Percentiles rank a stretch among this genome's conserved stretches.
These are phyloP conservation scores for Mastigamoeba balamuthi DNA, from an alignment of 78 protist species.

Conservation along the genomic window DNA sequence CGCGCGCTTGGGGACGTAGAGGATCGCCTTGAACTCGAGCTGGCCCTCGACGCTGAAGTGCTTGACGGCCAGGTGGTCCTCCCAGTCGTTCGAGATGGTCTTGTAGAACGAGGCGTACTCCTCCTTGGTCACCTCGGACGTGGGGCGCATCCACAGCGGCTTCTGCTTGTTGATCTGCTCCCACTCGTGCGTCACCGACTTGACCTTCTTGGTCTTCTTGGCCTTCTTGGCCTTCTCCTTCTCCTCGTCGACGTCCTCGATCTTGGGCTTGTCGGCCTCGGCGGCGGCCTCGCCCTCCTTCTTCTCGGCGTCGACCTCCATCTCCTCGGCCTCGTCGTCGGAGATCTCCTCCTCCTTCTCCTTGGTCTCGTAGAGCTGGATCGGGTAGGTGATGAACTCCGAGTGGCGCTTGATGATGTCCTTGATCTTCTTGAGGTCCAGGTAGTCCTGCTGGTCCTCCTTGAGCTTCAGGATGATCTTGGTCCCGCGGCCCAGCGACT, in stretches of 20 bases:
- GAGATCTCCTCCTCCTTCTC: slow-evolving; percentile 78
- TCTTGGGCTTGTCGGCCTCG: slow-evolving; percentile 48
- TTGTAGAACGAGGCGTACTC: slow-evolving; percentile 99
- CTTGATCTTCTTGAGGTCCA: slow-evolving; percentile 89
- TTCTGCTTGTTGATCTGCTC: slow-evolving; percentile 96
- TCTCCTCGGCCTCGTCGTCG: slow-evolving; percentile 64
- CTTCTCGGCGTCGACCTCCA: slow-evolving; percentile 46
- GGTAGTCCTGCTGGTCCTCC: slow-evolving; percentile 97
- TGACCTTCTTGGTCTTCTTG: slow-evolving; percentile 83
- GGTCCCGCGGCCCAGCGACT: slow-evolving; percentile 94
- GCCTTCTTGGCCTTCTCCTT: slow-evolving; percentile 30
- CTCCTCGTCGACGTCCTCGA: slow-evolving; percentile 73
- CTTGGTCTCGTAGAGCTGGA: slow-evolving; percentile 81
- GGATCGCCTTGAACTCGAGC: slow-evolving; percentile 94
- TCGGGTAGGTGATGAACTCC: slow-evolving; percentile 98
- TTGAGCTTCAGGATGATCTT: slow-evolving; percentile 85
- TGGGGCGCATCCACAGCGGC: slow-evolving; percentile 98
- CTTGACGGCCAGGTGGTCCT: slow-evolving; percentile 96
- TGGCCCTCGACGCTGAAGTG: slow-evolving; percentile 99
- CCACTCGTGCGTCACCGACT: slow-evolving; percentile 74
- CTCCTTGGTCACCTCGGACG: slow-evolving; percentile 94
- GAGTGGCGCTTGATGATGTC: slow-evolving; percentile 98
- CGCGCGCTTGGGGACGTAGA: slow-evolving; percentile 96
- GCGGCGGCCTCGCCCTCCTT: slow-evolving; percentile 67
- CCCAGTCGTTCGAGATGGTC: slow-evolving; percentile 97